phyloP scores from a whole-genome alignment of 2,329 filamentous ascomycete species.

The Leptographium procerum region DNA sequence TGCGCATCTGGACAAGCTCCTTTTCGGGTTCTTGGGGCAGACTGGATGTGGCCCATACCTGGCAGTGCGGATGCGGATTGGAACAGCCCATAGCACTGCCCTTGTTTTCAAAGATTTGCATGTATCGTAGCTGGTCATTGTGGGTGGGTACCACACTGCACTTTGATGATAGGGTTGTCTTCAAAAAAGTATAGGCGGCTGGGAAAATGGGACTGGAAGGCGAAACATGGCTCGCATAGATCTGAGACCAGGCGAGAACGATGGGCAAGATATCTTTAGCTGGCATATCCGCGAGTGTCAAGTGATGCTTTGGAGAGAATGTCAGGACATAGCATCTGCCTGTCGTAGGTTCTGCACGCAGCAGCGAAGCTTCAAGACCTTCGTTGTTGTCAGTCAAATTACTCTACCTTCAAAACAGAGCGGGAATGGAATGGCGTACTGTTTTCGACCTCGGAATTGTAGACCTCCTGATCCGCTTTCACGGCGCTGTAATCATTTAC shows the following conservation, averaged over 20 bases:
- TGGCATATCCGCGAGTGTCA: conserved; percentile 84
- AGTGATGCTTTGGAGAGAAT: conserved; percentile 81
- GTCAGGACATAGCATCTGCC: conserved; percentile 96
- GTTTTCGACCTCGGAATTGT: conserved; percentile 32
- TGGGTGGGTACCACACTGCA: conserved; percentile 36
- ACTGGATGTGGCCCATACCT: conserved; percentile 88
- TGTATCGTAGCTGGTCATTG: conserved; percentile 75
- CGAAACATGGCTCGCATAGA: conserved; percentile 75
- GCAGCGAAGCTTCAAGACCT: conserved; percentile 65
- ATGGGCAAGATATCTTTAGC: conserved; percentile 68
- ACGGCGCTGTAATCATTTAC: conserved; percentile 97
- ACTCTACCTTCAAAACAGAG: neutral
- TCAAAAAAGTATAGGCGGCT: conserved; percentile 26
- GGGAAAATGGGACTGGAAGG: conserved; percentile 52
- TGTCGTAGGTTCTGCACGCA: conserved; percentile 75
- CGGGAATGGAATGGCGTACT: neutral
- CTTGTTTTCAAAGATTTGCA: conserved; percentile 99
- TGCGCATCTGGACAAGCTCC: conserved; percentile 67
- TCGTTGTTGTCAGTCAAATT: conserved; percentile 1
- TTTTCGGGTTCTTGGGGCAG: conserved; percentile 79
- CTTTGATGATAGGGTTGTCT: conserved; percentile 21
- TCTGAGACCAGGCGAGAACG: conserved; percentile 80
- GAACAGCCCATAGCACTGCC: conserved; percentile 97
- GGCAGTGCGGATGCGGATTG: conserved; percentile 94
- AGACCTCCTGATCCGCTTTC: conserved; percentile 82